Conservation (phyloP, 2,329 filamentous ascomycete genomes). For the Harringtonia lauricola region DNA sequence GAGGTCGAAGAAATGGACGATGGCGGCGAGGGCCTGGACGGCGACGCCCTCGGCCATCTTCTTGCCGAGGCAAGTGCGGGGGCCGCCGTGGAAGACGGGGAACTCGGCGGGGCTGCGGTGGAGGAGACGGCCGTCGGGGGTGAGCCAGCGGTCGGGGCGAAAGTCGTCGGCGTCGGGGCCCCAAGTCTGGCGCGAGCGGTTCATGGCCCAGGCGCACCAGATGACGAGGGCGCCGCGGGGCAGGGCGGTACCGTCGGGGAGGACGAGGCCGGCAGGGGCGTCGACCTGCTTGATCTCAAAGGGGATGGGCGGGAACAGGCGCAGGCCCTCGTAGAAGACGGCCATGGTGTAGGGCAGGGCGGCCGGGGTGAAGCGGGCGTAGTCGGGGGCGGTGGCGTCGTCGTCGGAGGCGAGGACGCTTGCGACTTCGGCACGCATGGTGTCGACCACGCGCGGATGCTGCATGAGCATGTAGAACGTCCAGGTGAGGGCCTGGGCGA, state of each 20-base stretch:
- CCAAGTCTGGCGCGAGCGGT: constrained; percentile 44
- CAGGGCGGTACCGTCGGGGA: constrained; percentile 51
- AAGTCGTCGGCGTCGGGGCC: constrained; percentile 45
- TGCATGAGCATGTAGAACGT: constrained; percentile 48
- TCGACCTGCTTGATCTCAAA: constrained; percentile 54
- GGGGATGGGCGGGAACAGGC: constrained; percentile 53
- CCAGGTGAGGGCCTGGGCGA: constrained; percentile 55
- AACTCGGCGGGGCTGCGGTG: constrained; percentile 42
- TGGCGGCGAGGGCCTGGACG: constrained; percentile 40
- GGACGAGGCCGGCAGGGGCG: constrained; percentile 26
- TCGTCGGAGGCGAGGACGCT: constrained; percentile 12
- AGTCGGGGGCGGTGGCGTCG: constrained; percentile 12
- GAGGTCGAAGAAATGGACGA: constrained; percentile 41
- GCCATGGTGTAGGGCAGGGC: constrained; percentile 46
- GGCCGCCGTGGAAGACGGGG: constrained; percentile 54
- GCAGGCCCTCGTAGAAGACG: constrained; percentile 50
- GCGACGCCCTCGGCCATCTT: constrained; percentile 53
- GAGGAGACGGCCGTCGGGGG: constrained; percentile 21
- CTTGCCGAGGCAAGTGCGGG: constrained; percentile 50
- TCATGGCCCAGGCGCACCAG: constrained; percentile 56
- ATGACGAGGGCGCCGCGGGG: constrained; percentile 42
- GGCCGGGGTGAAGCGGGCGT: constrained; percentile 27
- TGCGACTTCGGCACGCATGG: constrained; percentile 31
- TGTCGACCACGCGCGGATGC: constrained; percentile 27
- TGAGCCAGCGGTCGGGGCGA: constrained; percentile 45